Base-by-base conservation (phyloP, 345 rosid species). In the Combretum micranthum region DNA sequence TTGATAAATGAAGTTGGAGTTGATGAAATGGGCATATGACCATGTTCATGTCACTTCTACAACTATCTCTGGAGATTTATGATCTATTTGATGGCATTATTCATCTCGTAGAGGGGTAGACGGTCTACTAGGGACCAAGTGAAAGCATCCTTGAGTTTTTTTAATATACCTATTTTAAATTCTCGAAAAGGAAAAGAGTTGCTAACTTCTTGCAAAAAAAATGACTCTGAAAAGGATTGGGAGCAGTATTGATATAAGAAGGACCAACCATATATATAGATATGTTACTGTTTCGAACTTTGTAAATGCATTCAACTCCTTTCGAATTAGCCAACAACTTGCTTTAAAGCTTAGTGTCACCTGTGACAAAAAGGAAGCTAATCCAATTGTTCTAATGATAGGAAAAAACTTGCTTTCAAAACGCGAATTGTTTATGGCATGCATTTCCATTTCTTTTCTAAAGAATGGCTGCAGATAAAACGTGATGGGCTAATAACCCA, bases 141-240 rank as follows among this genome's bases (percentile, higher is more conserved):
- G 74, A 61, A 7, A 48, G 64, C 32, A 48, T 77, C 43, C 71
- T 77, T n/a, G 71, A 73, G 18, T 77, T 70, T 64, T 77, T 77
- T 17, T 73, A 77, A 60, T 52, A 61, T 47, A 70, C 68, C 66
- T 78, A 78, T 42, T 77, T 77, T 64, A 70, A 62, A 56, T 77
- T 78, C 60, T 78, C 81, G 0, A 78, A 73, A 20, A 73, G 81
- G 49, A 77, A 77, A 67, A 78, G 81, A 59, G 71, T 70, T 17
- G 81, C 81, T 4, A 78, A 77, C 65, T 73, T 77, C 46, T 44
- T 77, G 59, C 81, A 77, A 54, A 78, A 77, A 68, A 78, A 73
- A 45, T n/a, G 73, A 71, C 48, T 77, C 81, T 61, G 65, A 64
- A 66, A 73, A 77, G 55, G 81, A 77, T 55, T 78, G 73, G 61